Evolutionary conservation across 2,329 filamentous ascomycete genomes (phyloP), one percentile per base, ranked within the genome.

Genomic region (Pyricularia sp.): DNA sequence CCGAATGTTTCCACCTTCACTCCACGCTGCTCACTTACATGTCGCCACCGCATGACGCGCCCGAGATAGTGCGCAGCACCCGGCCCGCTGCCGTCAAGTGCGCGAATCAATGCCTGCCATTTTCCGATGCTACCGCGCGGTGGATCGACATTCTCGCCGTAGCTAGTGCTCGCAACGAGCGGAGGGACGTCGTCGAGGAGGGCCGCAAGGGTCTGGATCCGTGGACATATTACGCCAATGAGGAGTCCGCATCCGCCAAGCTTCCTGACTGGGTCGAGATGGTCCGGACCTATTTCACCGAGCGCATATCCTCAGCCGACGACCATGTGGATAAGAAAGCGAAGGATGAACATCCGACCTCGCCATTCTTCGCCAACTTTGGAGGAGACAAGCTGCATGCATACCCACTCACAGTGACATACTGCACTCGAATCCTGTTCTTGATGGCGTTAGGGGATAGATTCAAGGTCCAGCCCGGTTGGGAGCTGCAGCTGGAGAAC

Each of bases 81-180:
- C 88, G 92, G 9, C 95, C 94, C 78, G 90, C 92, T 25, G 90
- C 90, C 28, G 89, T 95, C 9, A 92, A 95, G 69, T 97, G 94
- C 83, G 92, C 93, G 12, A 98, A 98, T 76, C 86, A 92, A 67
- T 97, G 93, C 74, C 82, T 99, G 5, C 87, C 90, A 0, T 97
- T 93, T 73, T 84, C 84, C 25, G 93, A 97, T 74, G 84, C 92
- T 11, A 83, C 90, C 55, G 95, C 88, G 30, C 87, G 95, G 66
- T 97, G 93, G 92, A 91, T 97, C 65, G 88, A 97, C 76, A 86
- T 98, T 20, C 83, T 97, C 66, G 94, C 94, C 9, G 82, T 95
- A 10, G 88, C 87, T 20, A 89, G 89, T 14, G 84, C 84, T 3
- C 78, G 81, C 2, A 85, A 88, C 67, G 91, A 94, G 76, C 87